Conservation (phyloP, 2,329 filamentous ascomycete genomes). For the Colletotrichum gigasporum region DNA sequence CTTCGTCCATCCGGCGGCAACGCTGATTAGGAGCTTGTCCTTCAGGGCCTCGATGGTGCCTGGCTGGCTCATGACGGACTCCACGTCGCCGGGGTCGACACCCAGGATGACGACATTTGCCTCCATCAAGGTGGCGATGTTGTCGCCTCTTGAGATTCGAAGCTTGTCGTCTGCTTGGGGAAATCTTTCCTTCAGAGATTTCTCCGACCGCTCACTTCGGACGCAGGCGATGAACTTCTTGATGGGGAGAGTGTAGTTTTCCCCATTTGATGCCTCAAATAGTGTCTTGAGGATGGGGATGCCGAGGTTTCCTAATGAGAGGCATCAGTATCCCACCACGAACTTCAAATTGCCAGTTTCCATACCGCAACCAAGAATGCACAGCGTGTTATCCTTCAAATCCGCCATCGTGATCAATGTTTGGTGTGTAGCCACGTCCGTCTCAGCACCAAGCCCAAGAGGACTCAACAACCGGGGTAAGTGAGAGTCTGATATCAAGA, state of each 20-base stretch:
- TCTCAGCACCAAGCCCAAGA: no score
- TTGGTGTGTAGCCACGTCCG: neutral
- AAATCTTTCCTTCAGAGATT: slow-evolving; percentile 35
- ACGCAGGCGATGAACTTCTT: slow-evolving; percentile 40
- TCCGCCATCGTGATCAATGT: neutral
- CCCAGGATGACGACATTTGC: slow-evolving; percentile 56
- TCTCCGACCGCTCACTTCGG: slow-evolving; percentile 38
- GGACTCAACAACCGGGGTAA: no score
- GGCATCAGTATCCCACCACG: neutral
- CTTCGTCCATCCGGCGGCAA: slow-evolving; percentile 59
- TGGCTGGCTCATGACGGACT: slow-evolving; percentile 44
- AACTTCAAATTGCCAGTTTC: neutral
- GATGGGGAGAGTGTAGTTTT: slow-evolving; percentile 34
- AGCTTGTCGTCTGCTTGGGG: slow-evolving; percentile 26
- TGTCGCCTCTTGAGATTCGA: slow-evolving; percentile 41
- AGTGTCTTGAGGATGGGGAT: slow-evolving; percentile 40
- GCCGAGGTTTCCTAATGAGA: slow-evolving; percentile 42
- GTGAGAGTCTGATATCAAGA: no score
- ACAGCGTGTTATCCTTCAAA: slow-evolving; percentile 7
- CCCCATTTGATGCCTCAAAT: slow-evolving; percentile 15
- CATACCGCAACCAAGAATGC: slow-evolving; percentile 33
- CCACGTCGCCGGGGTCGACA: slow-evolving; percentile 55
- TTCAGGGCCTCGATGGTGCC: slow-evolving; percentile 48
- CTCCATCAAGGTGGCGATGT: slow-evolving; percentile 43
- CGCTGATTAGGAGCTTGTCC: slow-evolving; percentile 59